These are phyloP conservation scores for Trichoderma aggressivum DNA, from an alignment of 2,329 filamentous ascomycete genomes.

Conservation along the genomic window DNA sequence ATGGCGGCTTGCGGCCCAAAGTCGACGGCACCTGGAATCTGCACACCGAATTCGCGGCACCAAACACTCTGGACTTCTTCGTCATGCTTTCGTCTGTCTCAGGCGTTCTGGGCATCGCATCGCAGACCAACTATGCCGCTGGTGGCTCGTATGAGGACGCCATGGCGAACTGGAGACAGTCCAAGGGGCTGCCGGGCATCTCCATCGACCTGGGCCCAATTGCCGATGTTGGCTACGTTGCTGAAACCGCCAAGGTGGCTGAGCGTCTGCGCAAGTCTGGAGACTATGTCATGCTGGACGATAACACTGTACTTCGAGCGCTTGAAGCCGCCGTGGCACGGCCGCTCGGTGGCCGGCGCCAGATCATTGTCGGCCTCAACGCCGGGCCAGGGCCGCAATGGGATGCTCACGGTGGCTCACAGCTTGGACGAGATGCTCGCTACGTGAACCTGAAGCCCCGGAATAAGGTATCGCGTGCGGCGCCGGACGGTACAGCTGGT, in stretches of 20 bases:
- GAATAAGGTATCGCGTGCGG: not conserved
- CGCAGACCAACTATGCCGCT: conserved; percentile 17
- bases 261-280: not conserved
- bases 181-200: not conserved
- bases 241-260: not conserved
- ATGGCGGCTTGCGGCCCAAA: not conserved
- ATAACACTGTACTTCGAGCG: not conserved
- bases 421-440: not conserved
- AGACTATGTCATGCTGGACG: not conserved
- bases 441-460: not conserved
- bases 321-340: not conserved
- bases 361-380: not conserved
- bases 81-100: conserved; percentile 12
- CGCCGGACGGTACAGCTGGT: not conserved
- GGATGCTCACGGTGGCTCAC: not conserved
- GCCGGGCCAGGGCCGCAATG: not conserved
- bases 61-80: conserved; percentile 12
- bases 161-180: conserved; percentile 14
- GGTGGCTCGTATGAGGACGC: conserved; percentile 17
- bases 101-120: not conserved
- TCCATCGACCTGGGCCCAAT: not conserved
- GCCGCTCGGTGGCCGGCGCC: not conserved
- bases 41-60: conserved; percentile 5
- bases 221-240: not conserved
- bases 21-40: conserved; percentile 4